Evolutionary conservation across 2,329 filamentous ascomycete genomes (phyloP).

Genomic region (Albophoma yamanashiensis): DNA sequence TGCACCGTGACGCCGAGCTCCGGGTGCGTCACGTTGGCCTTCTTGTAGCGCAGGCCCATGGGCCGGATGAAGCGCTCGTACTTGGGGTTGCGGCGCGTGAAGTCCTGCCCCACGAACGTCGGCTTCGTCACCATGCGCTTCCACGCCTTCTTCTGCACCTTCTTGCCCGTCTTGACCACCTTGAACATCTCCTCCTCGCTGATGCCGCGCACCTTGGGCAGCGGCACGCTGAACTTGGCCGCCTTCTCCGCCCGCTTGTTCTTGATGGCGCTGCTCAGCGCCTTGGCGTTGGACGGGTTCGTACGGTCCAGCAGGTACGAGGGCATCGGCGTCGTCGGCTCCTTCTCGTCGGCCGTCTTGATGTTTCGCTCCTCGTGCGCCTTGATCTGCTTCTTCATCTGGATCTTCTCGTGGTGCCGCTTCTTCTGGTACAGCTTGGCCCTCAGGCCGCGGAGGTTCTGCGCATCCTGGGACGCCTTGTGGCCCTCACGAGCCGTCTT

Average conservation of each 20-base stretch:
- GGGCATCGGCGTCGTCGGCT: conserved; percentile 71
- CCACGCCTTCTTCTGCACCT: conserved; percentile 76
- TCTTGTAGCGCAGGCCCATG: conserved; percentile 41
- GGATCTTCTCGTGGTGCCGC: conserved; percentile 94
- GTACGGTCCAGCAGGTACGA: conserved; percentile 87
- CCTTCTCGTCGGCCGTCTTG: conserved; percentile 75
- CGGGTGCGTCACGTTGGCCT: conserved; percentile 53
- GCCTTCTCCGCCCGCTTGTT: conserved; percentile 92
- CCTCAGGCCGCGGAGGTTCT: conserved; percentile 82
- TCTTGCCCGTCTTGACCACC: conserved; percentile 92
- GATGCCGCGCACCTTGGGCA: conserved; percentile 88
- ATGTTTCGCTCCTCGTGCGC: conserved; percentile 93
- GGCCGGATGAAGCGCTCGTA: conserved; percentile 46
- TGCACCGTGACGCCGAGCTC: conserved; percentile 82
- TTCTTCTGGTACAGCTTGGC: conserved; percentile 93
- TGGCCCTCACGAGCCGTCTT: conserved; percentile 79
- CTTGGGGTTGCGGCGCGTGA: conserved; percentile 81
- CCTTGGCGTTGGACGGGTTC: conserved; percentile 50
- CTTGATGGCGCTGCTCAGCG: conserved; percentile 79
- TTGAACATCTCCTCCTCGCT: conserved; percentile 97
- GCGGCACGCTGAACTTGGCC: conserved; percentile 80
- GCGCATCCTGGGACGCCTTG: conserved; percentile 78
- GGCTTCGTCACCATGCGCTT: conserved; percentile 55
- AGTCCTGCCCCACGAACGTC: conserved; percentile 78
- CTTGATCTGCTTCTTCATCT: conserved; percentile 92